phyloP scores from a whole-genome alignment of 2,329 filamentous ascomycete genomes.

The Rachicladosporium sp. region DNA sequence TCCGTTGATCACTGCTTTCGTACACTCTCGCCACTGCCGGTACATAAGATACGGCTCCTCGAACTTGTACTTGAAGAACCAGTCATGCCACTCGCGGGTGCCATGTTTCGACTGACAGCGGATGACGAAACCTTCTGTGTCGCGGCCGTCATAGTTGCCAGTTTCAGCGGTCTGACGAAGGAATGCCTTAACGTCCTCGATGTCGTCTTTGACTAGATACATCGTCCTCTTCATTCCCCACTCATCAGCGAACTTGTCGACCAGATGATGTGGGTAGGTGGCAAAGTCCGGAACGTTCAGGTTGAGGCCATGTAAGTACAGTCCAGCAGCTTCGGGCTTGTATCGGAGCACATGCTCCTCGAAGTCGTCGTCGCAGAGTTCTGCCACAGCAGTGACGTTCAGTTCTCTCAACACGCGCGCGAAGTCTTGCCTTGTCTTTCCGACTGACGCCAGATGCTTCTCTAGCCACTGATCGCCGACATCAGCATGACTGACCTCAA shows the following conservation, averaged over 20 bases:
- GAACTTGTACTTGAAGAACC: conserved; percentile 99
- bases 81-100: conserved; percentile 56
- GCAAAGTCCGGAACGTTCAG: conserved; percentile 85
- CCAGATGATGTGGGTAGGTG: conserved; percentile 70
- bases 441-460: conserved; percentile 61
- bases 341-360: conserved; percentile 96
- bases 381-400: conserved; percentile 89
- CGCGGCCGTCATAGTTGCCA: conserved; percentile 77
- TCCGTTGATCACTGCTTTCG: conserved; percentile 71
- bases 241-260: conserved; percentile 76
- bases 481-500: conserved; percentile 64
- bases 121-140: conserved; percentile 94
- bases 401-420: conserved; percentile 61
- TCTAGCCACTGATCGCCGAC: conserved; percentile 76
- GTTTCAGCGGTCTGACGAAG: conserved; percentile 77
- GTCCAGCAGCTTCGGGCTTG: conserved; percentile 64
- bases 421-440: conserved; percentile 67
- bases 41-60: conserved; percentile 99
- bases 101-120: conserved; percentile 57
- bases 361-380: conserved; percentile 90
- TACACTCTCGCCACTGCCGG: conserved; percentile 95
- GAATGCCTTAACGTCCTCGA: conserved; percentile 63
- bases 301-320: conserved; percentile 94
- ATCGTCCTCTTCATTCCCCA: conserved; percentile 93
- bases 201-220: conserved; percentile 62